Percentiles rank a stretch among this genome's conserved stretches.
These are phyloP conservation scores for Hypoxylon sp. DNA, from an alignment of 2,329 filamentous ascomycete species.

Conservation along the genomic window DNA sequence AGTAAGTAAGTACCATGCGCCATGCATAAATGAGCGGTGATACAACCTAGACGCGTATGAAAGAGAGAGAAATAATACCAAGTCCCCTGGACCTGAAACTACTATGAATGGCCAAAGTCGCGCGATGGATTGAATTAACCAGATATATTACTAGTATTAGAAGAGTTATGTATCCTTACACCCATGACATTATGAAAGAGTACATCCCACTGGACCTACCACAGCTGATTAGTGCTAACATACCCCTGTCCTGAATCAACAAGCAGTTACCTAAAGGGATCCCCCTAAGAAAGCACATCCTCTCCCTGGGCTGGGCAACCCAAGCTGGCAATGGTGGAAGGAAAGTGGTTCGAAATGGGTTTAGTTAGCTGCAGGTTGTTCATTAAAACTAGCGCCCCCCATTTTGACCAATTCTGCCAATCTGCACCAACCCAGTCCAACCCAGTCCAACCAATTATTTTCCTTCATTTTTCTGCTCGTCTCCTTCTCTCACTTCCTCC, in stretches of 20 bases:
- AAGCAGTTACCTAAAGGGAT: not conserved
- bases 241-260: slow-evolving; percentile 8
- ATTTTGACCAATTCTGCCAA: slow-evolving; percentile 48
- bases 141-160: slow-evolving; percentile 6
- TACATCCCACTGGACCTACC: too few species aligned
- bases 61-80: too few species aligned
- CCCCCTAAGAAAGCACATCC: too few species aligned
- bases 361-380: slow-evolving; percentile 44
- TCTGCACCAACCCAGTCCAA: slow-evolving; percentile 46
- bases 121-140: slow-evolving; percentile 18
- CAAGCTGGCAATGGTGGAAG: slow-evolving; percentile 8
- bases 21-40: slow-evolving; percentile 2
- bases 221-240: slow-evolving; percentile 10
- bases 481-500: slow-evolving; percentile 37
- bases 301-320: slow-evolving; percentile 1
- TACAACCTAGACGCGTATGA: slow-evolving; percentile 8
- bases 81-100: slow-evolving; percentile 23
- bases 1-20: too few species aligned
- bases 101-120: slow-evolving; percentile 28
- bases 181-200: too few species aligned
- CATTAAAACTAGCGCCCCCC: slow-evolving; percentile 55
- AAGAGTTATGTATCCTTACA: slow-evolving; percentile 5
- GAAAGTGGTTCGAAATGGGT: slow-evolving; percentile 29
- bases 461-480: slow-evolving; percentile 31
- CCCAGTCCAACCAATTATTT: slow-evolving; percentile 42